phyloP scores from a whole-genome alignment of 805 yeast species.

The Candida dendrica region DNA sequence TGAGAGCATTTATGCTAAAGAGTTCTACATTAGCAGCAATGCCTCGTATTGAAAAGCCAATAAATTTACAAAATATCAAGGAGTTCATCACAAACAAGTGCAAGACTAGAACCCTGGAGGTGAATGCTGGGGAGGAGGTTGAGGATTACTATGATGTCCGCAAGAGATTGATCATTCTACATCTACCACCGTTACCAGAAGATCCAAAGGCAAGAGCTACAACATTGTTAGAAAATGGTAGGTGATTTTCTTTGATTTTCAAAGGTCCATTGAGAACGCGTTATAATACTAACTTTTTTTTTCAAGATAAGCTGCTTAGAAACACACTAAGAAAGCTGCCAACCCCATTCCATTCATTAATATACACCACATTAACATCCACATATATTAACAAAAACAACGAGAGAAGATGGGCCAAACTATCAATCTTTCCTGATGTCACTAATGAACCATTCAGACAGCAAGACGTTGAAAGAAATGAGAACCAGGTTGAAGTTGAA shows the following conservation, averaged over 20 bases:
- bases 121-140: conserved; percentile 35
- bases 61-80: conserved; percentile 37
- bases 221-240: conserved; percentile 35
- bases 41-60: conserved; percentile 36
- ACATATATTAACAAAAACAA: conserved; percentile 14
- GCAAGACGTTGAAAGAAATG: conserved; percentile 49
- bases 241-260: conserved; percentile 17
- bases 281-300: conserved; percentile 5
- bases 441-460: conserved; percentile 42
- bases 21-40: conserved; percentile 58
- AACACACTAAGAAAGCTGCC: conserved; percentile 62
- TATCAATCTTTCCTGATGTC: conserved; percentile 48
- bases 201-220: conserved; percentile 23
- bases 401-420: conserved; percentile 26
- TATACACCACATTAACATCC: conserved; percentile 41
- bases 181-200: conserved; percentile 43
- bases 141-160: conserved; percentile 55
- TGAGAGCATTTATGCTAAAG: conserved; percentile 43
- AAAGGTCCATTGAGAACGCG: conserved; percentile 2
- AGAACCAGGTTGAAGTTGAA: conserved; percentile 26
- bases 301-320: conserved; percentile 32
- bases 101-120: conserved; percentile 37
- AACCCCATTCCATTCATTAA: conserved; percentile 59
- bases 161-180: conserved; percentile 54
- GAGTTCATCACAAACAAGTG: conserved; percentile 40